Evolutionary conservation across 345 rosid genomes (phyloP).

Genomic region (Psidium friedrichsthalianum): DNA sequence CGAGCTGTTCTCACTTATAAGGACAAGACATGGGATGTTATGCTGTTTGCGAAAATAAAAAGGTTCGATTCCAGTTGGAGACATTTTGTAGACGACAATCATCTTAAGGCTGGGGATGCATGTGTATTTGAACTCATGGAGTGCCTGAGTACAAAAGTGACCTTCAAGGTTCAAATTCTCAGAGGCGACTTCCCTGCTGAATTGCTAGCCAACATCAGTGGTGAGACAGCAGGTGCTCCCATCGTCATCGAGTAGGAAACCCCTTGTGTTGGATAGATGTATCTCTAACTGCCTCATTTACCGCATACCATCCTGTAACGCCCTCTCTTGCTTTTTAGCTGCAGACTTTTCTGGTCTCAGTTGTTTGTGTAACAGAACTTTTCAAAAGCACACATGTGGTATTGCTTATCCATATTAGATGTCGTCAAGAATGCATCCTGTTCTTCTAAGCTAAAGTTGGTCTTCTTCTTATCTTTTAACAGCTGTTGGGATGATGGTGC

Average conservation of each 20-base stretch:
- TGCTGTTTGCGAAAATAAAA: background rate
- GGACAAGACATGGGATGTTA: constrained; percentile 15
- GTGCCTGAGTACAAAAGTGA: background rate
- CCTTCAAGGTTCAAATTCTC: constrained; percentile 21
- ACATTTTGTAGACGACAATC: constrained; percentile 9
- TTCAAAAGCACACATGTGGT: background rate
- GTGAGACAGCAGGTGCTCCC: constrained; percentile 1
- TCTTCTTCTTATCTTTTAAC: background rate
- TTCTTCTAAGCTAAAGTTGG: background rate
- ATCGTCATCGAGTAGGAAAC: constrained; percentile 2
- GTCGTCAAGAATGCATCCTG: background rate
- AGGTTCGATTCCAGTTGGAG: constrained; percentile 8
- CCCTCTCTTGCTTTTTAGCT: background rate
- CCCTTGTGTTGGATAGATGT: background rate
- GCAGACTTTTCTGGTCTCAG: background rate
- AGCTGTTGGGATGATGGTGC: background rate
- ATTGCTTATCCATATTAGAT: background rate
- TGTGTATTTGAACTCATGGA: constrained; percentile 21
- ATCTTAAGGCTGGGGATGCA: constrained; percentile 16
- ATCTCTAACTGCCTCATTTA: background rate
- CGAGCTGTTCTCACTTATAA: constrained; percentile 3
- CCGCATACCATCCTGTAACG: background rate
- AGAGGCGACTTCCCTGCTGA: constrained; percentile 10
- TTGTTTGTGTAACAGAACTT: background rate
- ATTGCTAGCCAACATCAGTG: background rate